phyloP scores from a whole-genome alignment of 352 stramenopile genomes.

The Phytophthora boehmeriae region DNA sequence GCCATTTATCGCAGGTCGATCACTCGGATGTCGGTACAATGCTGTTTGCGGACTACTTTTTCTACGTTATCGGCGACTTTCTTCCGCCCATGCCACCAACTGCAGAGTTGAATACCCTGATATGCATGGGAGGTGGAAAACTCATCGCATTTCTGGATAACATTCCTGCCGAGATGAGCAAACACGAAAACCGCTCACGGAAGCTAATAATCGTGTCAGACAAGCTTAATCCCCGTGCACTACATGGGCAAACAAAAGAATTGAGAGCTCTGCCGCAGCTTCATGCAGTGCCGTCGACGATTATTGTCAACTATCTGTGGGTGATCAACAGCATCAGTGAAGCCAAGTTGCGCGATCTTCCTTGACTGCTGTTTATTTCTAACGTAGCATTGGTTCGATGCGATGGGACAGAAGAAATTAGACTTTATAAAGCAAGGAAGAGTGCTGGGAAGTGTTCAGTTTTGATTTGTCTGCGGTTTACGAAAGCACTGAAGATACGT shows the following conservation, averaged over 20 bases:
- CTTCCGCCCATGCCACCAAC: slow-evolving; percentile 75
- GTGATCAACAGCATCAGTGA: slow-evolving; percentile 89
- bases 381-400: slow-evolving; percentile 29
- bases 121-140: slow-evolving; percentile 69
- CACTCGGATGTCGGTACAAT: slow-evolving; percentile 54
- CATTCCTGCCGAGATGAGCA: slow-evolving; percentile 57
- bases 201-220: slow-evolving; percentile 78
- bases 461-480: slow-evolving; percentile 28
- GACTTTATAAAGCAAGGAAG: slow-evolving; percentile 5
- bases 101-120: slow-evolving; percentile 66
- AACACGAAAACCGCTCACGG: slow-evolving; percentile 46
- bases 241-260: slow-evolving; percentile 46
- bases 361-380: slow-evolving; percentile 3
- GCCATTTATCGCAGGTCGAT: slow-evolving; percentile 22
- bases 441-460: slow-evolving; percentile 5
- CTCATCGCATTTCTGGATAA: slow-evolving; percentile 60
- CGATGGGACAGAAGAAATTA: slow-evolving; percentile 6
- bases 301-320: slow-evolving; percentile 87
- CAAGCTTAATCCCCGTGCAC: slow-evolving; percentile 67
- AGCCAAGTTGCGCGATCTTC: slow-evolving; percentile 57
- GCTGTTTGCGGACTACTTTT: slow-evolving; percentile 74
- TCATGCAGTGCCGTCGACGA: slow-evolving; percentile 36
- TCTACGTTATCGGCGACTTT: slow-evolving; percentile 79
- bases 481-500: slow-evolving; percentile 37
- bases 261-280: slow-evolving; percentile 53